Conservation (phyloP, 768 basidiomycete genomes). For the Boletus rubroflammeus region DNA sequence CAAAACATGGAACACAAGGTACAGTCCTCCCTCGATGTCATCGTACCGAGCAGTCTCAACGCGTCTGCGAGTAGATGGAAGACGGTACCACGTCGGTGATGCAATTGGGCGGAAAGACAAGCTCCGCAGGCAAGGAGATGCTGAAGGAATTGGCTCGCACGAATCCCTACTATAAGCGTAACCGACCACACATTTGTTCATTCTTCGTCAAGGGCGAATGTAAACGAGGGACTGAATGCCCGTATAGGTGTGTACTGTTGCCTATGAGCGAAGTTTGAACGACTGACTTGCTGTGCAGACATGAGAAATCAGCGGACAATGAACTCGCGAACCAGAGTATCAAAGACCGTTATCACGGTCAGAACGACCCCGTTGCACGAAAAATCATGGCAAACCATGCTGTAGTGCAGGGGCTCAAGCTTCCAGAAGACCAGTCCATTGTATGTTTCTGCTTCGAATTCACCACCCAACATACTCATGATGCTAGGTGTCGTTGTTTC, state of each 20-base stretch:
- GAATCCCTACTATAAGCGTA: conserved; percentile 97
- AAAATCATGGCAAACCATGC: conserved; percentile 85
- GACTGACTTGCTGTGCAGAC: conserved; percentile 42
- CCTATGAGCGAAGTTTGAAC: background rate
- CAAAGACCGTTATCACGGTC: conserved; percentile 90
- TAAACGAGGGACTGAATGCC: conserved; percentile 86
- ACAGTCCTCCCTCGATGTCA: background rate
- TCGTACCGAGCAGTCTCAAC: background rate
- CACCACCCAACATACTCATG: conserved; percentile 1
- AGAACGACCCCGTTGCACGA: conserved; percentile 89
- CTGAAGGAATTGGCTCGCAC: conserved; percentile 90
- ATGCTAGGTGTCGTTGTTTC: conserved; percentile 76
- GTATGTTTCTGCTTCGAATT: conserved; percentile 45
- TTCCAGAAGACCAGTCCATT: conserved; percentile 84
- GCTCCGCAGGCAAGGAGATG: conserved; percentile 92
- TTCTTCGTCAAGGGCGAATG: conserved; percentile 97
- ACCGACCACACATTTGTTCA: conserved; percentile 88
- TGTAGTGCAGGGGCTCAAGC: conserved; percentile 74
- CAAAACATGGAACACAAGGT: conserved; percentile 90
- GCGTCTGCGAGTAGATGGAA: conserved; percentile 49
- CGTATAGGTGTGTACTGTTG: conserved; percentile 57
- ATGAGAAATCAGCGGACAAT: conserved; percentile 83
- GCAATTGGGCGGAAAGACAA: conserved; percentile 53
- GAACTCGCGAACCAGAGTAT: conserved; percentile 90
- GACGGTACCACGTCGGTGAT: conserved; percentile 61